Base-by-base conservation (phyloP, 768 basidiomycete species). In the Trametes elegans region DNA sequence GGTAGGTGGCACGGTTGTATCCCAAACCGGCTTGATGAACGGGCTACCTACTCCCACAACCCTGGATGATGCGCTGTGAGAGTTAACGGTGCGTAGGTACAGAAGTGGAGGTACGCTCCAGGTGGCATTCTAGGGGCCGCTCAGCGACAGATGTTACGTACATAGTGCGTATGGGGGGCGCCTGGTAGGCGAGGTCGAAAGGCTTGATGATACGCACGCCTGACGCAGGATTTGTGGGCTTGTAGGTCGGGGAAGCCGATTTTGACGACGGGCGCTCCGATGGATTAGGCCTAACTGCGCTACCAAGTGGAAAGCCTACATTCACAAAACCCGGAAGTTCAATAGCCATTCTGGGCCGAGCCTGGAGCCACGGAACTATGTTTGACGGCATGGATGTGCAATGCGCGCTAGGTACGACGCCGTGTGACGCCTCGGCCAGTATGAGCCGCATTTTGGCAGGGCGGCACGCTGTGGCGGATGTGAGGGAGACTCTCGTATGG, bases 11-110 rank as follows among this genome's bases (percentile, higher is more conserved):
- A 45, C 51, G 42, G 42, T 36, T 44, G 26, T 44, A 18, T 36
- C 51, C 26, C 23, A 13, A 44, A 53, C 2, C 19, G 41, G 51
- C 41, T 36, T 53, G 24, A 53, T 53, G 49, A 49, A 29, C 36
- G 11, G 3, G 34, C 32, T 13, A 9, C 19, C 11, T 34, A 24
- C 19, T 13, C 14, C 14, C 41, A 16, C 41, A 11, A 11, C 28
- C 11, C 9, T 23, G 6, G 11, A 14, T 26, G 41, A 6, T 23
- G 7, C 16, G 41, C 11, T 5, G 24, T 19, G 5, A 5, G 10
- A 19, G 38, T 6, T 19, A 19, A 18, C 38, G 38, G 38, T 39
- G 38, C n/a, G 18, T 19, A n/a, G n/a, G n/a, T n/a, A n/a, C n/a
- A n/a, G n/a, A n/a, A n/a, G n/a, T n/a, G n/a, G 38, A n/a, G 10